A percentile compares a stretch with the other conserved stretches of the same genome.
Evolutionary conservation across 2,329 filamentous ascomycete species (phyloP).

Genomic region (Lanzia echinophila): DNA sequence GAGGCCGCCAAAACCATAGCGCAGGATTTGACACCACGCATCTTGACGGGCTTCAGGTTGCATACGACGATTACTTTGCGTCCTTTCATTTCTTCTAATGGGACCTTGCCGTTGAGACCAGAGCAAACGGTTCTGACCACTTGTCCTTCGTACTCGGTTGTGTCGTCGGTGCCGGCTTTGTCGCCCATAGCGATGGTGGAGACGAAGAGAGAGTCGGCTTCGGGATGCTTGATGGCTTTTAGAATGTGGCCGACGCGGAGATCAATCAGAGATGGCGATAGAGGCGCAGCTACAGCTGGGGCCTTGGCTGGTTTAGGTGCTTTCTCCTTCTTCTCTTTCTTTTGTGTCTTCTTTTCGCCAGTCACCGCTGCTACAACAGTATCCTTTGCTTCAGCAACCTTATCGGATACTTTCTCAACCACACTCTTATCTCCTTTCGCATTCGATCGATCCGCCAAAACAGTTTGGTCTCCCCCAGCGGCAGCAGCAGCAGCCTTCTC

Average conservation of each 20-base stretch:
- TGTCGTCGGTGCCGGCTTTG: slow-evolving; percentile 77
- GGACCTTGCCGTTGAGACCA: slow-evolving; percentile 86
- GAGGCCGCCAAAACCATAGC: slow-evolving; percentile 96
- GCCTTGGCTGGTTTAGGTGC: slow-evolving; percentile 67
- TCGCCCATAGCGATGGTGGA: slow-evolving; percentile 95
- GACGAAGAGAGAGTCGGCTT: slow-evolving; percentile 92
- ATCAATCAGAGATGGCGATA: slow-evolving; percentile 83
- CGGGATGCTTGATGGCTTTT: slow-evolving; percentile 90
- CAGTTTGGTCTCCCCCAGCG: slow-evolving; percentile 42
- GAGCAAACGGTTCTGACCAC: slow-evolving; percentile 94
- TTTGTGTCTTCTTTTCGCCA: slow-evolving; percentile 38
- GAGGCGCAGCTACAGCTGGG: slow-evolving; percentile 62
- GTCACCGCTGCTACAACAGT: slow-evolving; percentile 31
- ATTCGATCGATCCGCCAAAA: slow-evolving; percentile 55
- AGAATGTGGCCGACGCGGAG: slow-evolving; percentile 95
- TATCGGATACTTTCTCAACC: slow-evolving; percentile 43
- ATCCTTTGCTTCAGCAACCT: slow-evolving; percentile 36
- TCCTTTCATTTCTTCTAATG: slow-evolving; percentile 92
- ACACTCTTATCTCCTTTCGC: slow-evolving; percentile 47
- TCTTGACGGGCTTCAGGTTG: slow-evolving; percentile 98
- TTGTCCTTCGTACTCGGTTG: slow-evolving; percentile 84
- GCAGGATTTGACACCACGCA: slow-evolving; percentile 77
- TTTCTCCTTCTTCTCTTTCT: slow-evolving; percentile 90
- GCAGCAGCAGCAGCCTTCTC: slow-evolving; percentile 71
- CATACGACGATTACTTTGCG: slow-evolving; percentile 93